phyloP scores from a whole-genome alignment of 2,329 filamentous ascomycete species.

The Ceratocystis albifundus region DNA sequence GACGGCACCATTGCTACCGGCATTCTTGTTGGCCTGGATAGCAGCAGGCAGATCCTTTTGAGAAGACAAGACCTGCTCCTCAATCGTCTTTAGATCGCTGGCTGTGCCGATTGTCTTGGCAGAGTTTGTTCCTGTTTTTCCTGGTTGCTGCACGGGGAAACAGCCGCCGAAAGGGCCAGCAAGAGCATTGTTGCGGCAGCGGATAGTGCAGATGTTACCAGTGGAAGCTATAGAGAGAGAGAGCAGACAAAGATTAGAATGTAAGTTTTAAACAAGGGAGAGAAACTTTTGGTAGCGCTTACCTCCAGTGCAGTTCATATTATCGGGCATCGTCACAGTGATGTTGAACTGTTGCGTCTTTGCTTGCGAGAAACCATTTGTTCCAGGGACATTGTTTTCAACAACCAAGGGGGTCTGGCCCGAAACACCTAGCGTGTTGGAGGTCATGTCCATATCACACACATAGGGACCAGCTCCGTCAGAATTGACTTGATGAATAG shows the following conservation, averaged over 20 bases:
- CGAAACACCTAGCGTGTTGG: constrained; percentile 33
- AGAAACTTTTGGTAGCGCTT: constrained; percentile 24
- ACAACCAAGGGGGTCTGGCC: constrained; percentile 36
- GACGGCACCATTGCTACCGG: constrained; percentile 28
- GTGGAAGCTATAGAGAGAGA: constrained; percentile 35
- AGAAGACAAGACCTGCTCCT: constrained; percentile 41
- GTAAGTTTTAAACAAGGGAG: no score
- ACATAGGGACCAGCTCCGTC: constrained; percentile 45
- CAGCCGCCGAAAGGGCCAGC: constrained; percentile 49
- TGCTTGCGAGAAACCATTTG: constrained; percentile 45
- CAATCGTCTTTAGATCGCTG: constrained; percentile 36
- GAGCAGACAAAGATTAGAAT: neutral
- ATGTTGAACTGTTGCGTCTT: constrained; percentile 47
- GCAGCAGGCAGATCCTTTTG: constrained; percentile 37
- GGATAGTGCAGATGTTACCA: constrained; percentile 47
- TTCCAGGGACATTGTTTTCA: constrained; percentile 47
- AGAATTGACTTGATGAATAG: constrained; percentile 44
- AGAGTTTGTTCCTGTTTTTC: constrained; percentile 35
- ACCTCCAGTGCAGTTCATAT: constrained; percentile 42
- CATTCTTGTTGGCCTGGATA: constrained; percentile 35
- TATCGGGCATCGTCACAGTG: constrained; percentile 41
- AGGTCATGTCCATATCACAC: constrained; percentile 42
- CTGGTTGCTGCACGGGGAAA: constrained; percentile 46
- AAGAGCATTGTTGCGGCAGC: constrained; percentile 47
- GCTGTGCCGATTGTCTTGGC: constrained; percentile 37